These are phyloP conservation scores for Narthecium ossifragum DNA, from an alignment of 106 monocot genomes.

Conservation along the genomic window DNA sequence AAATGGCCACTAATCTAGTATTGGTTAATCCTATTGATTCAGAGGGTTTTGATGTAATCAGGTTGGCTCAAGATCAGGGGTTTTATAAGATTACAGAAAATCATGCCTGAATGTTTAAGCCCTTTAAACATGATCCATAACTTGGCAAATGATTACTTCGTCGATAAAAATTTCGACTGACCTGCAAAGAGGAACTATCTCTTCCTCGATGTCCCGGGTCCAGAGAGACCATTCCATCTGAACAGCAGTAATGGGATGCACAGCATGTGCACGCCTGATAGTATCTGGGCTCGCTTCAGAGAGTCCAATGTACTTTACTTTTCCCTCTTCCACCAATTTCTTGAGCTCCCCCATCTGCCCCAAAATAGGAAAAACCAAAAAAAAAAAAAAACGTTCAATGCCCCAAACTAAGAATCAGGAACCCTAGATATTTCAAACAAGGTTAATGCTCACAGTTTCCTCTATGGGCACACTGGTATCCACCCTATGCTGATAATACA, in stretches of 20 bases:
- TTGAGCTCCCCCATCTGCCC: constrained; percentile 36
- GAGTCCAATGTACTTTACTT: constrained; percentile 76
- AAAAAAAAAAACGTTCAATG: not conserved
- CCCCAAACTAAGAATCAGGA: not conserved
- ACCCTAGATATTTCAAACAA: not conserved
- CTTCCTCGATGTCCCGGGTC: constrained; percentile 75
- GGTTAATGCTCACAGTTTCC: constrained; percentile 45
- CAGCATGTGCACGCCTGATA: constrained; percentile 68
- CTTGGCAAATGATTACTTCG: not conserved
- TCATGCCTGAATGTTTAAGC: not conserved
- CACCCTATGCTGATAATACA: constrained; percentile 76
- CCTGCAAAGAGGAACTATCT: constrained; percentile 61
- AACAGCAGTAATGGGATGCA: constrained; percentile 74
- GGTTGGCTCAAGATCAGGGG: not conserved
- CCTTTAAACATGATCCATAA: not conserved
- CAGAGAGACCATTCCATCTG: constrained; percentile 90
- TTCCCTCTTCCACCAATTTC: constrained; percentile 63
- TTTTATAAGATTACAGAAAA: not conserved
- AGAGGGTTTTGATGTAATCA: not conserved
- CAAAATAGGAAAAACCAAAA: not conserved
- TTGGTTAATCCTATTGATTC: too few species aligned
- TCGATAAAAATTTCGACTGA: not conserved
- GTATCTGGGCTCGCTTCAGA: constrained; percentile 82
- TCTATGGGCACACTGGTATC: constrained; percentile 73
- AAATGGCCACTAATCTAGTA: too few species aligned